Conservation (phyloP, 148 eudicot species). For the Rhododendron kiyosumense region DNA sequence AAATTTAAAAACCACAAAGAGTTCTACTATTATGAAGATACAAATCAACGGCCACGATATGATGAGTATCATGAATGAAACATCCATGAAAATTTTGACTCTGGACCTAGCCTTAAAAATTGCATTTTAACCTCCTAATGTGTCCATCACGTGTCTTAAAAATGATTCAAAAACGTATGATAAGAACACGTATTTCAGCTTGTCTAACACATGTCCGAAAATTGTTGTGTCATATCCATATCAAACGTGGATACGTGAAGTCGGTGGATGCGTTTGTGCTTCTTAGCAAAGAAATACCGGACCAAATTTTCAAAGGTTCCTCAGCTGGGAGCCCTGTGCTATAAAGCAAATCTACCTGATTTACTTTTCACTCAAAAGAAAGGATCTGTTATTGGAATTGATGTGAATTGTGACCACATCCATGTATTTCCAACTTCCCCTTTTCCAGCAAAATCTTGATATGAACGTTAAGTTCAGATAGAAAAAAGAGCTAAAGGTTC, state of each 20-base stretch:
- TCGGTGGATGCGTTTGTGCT: background rate
- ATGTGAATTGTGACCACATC: background rate
- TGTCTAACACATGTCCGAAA: background rate
- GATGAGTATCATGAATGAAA: background rate
- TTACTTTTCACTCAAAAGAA: constrained; percentile 13
- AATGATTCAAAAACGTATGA: background rate
- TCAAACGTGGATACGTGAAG: background rate
- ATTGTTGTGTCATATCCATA: background rate
- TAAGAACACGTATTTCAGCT: background rate
- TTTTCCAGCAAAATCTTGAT: background rate
- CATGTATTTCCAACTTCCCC: background rate
- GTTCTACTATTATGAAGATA: background rate
- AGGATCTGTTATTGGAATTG: background rate
- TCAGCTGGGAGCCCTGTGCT: constrained; percentile 24
- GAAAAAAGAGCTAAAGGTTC: constrained; percentile 8
- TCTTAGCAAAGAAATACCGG: background rate
- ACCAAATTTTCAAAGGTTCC: background rate
- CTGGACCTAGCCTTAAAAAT: background rate
- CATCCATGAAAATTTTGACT: background rate
- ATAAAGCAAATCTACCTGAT: constrained; percentile 12
- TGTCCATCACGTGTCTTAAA: background rate
- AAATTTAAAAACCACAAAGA: background rate
- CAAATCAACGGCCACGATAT: background rate
- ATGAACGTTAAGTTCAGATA: background rate
- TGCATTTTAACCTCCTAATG: background rate